Evolutionary conservation across 1,139 yeast species (phyloP), one percentile per base, ranked within the genome.

Genomic region (Hanseniaspora gamundiae): DNA sequence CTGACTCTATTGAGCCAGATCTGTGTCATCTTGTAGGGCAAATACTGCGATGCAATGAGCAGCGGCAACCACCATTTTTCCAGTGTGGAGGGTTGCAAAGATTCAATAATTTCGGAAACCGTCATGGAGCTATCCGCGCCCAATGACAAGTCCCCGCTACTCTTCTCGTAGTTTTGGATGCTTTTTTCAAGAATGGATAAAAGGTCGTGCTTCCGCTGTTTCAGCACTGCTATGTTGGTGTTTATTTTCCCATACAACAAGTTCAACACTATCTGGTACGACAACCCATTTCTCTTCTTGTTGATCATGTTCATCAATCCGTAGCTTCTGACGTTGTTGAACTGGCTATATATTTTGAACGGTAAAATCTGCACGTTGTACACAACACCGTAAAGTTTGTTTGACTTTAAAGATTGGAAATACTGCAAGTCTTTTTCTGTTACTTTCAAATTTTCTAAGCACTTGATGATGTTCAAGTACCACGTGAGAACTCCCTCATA

Each of bases 301-400:
- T 33, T 33, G 21, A 33, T 17, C 22, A 33, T 5, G 11, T 33
- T 33, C 22, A 33, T 33, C 22, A 33, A 33, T 7, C 36, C 36
- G 7, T n/a, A n/a, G 8, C 16, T 17, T n/a, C 24, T 17, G 13
- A 17, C 11, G 3, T 11, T 33, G 4, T 9, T 19, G 4, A 17
- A 33, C 6, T 33, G 29, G 7, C 16, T 22, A 16, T 36, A 36
- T 13, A 36, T 22, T 13, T 36, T 21, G 14, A 14, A 22, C 16
- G 39, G 39, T 19, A 36, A 22, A 11, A 24, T 22, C n/a, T 36
- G 39, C 11, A 36, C 22, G 28, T 36, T 36, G 29, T 36, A 36
- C 5, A 36, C 7, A 4, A 36, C 19, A 6, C 29, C 28, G 17
- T 14, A 36, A 6, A 21, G 4, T 24, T 36, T 36, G 28, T 24